phyloP scores from a whole-genome alignment of 371 early-diverging fungal species.

The Hamiltosporidium tvaerminnensis region DNA sequence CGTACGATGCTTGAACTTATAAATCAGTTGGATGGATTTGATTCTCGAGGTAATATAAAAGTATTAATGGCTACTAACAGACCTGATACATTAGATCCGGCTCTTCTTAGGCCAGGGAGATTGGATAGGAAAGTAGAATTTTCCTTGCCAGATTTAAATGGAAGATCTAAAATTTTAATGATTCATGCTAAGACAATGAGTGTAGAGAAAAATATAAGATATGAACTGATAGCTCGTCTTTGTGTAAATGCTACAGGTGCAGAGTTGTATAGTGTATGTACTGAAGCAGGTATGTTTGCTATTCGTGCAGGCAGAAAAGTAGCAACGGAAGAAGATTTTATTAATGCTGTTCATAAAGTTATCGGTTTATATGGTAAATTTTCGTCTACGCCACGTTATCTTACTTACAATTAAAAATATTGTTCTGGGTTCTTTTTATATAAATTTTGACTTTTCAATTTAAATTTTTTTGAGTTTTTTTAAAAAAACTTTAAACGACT shows the following conservation, averaged over 20 bases:
- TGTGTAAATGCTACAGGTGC: constrained; percentile 94
- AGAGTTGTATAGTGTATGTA: constrained; percentile 87
- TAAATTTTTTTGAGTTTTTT: no score
- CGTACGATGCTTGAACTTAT: constrained; percentile 98
- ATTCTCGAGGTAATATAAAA: constrained; percentile 96
- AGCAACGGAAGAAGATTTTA: constrained; percentile 96
- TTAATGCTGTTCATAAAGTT: constrained; percentile 96
- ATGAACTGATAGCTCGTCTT: constrained; percentile 88
- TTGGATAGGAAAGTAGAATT: constrained; percentile 98
- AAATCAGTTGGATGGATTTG: constrained; percentile 98
- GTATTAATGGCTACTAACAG: constrained; percentile 95
- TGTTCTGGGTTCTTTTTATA: no score
- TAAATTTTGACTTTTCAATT: no score
- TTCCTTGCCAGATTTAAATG: constrained; percentile 70
- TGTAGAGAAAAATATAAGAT: constrained; percentile 77
- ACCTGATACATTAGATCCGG: constrained; percentile 96
- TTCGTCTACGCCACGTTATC: constrained; percentile 71
- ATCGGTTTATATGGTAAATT: constrained; percentile 95
- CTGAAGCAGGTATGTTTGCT: constrained; percentile 99
- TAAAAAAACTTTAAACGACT: no score
- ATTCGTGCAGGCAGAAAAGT: constrained; percentile 91
- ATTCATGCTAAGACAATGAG: constrained; percentile 98
- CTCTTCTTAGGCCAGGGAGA: constrained; percentile 91
- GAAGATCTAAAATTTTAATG: constrained; percentile 87
- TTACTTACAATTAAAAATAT: constrained; percentile 56